Evolutionary conservation across 2,329 filamentous ascomycete genomes (phyloP).

Genomic region (Trichoderma lentiforme): DNA sequence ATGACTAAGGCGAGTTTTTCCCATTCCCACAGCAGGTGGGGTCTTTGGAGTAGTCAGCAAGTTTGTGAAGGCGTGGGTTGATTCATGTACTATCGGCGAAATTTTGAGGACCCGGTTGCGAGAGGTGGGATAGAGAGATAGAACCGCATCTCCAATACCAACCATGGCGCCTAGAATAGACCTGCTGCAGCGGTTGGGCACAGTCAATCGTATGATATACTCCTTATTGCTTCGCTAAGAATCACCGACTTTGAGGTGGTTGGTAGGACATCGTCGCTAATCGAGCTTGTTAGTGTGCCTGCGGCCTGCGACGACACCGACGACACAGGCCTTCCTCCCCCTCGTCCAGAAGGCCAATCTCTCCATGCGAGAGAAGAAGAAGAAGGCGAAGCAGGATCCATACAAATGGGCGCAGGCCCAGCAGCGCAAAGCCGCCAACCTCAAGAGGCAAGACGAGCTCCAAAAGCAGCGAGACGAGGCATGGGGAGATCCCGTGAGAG

Average conservation of each 20-base stretch:
- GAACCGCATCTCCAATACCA: slow-evolving; percentile 20
- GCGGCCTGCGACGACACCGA: slow-evolving; percentile 48
- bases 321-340: slow-evolving; percentile 52
- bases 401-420: slow-evolving; percentile 78
- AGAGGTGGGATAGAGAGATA: background rate
- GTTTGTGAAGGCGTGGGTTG: background rate
- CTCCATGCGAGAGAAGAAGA: slow-evolving; percentile 60
- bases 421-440: slow-evolving; percentile 79
- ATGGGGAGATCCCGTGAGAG: slow-evolving; percentile 76
- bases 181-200: slow-evolving; percentile 56
- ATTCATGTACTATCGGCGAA: slow-evolving; percentile 24
- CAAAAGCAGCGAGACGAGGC: slow-evolving; percentile 59
- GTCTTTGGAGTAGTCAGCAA: slow-evolving; percentile 3
- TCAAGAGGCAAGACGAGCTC: slow-evolving; percentile 70
- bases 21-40: background rate
- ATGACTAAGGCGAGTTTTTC: slow-evolving; percentile 22
- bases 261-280: slow-evolving; percentile 4
- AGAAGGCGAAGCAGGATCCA: slow-evolving; percentile 69
- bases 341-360: slow-evolving; percentile 63
- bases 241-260: background rate
- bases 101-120: slow-evolving; percentile 31
- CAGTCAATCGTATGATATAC: slow-evolving; percentile 54
- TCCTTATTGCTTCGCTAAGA: background rate
- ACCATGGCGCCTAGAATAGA: slow-evolving; percentile 67
- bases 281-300: slow-evolving; percentile 51